phyloP scores from a whole-genome alignment of 176 grass and related monocot species.

The barley (Hordeum vulgare) region DNA sequence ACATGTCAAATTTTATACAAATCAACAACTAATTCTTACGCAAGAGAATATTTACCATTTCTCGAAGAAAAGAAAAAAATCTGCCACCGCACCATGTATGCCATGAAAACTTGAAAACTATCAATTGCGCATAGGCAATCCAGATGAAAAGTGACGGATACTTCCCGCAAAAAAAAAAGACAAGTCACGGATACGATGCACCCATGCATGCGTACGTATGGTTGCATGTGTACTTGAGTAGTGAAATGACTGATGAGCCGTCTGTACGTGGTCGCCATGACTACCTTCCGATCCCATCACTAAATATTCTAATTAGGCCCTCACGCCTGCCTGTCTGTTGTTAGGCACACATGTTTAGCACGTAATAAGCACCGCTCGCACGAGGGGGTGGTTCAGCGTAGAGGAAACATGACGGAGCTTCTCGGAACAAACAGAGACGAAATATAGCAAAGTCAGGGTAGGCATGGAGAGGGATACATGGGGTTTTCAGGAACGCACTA shows the following conservation, averaged over 20 bases:
- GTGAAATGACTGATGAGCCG: slow-evolving; percentile 12
- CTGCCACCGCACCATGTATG: too few relatives aligned
- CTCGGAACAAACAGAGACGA: background rate
- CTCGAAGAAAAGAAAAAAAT: too few relatives aligned
- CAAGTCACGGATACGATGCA: background rate
- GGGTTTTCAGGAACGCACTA: background rate
- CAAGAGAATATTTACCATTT: too few relatives aligned
- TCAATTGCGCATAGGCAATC: background rate
- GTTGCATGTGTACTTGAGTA: background rate
- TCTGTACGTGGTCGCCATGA: slow-evolving; percentile 25
- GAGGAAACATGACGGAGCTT: background rate
- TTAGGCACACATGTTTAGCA: slow-evolving; percentile 16
- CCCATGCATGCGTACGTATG: background rate
- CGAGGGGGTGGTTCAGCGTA: too few relatives aligned
- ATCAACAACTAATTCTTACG: background rate
- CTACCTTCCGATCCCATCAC: background rate
- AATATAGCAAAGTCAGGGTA: background rate
- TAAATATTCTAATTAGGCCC: background rate
- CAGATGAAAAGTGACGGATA: slow-evolving; percentile 14
- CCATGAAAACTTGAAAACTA: background rate
- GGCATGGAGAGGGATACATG: background rate
- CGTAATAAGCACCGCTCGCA: background rate
- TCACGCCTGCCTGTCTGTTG: background rate
- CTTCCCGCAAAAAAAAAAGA: too few relatives aligned
- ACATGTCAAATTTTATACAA: background rate